Evolutionary conservation across 164 flowering plant species (phyloP), one percentile per base, ranked within the genome.

Genomic region (Warburgia ugandensis): DNA sequence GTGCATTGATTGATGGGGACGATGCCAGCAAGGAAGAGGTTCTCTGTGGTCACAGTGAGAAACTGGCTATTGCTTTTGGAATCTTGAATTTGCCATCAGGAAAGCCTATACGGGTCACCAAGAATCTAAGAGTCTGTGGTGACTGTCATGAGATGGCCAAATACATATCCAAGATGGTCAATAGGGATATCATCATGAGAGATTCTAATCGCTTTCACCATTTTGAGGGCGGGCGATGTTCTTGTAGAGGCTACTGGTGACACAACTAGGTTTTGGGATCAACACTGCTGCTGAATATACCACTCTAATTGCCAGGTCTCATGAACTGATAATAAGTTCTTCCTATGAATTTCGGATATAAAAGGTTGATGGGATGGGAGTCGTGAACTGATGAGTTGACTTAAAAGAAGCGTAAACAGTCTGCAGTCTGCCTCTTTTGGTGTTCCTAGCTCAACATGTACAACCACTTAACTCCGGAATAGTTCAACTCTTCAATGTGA

Each of bases 101-200:
- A 5, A 69, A 61, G 53, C 68, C 71, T 10, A 65, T 79, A 20
- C 58, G 84, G 46, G 76, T 83, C 11, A 68, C 77, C 26, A 77
- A 80, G 68, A 80, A 78, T 60, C 56, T 66, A 2, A 53, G 74
- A 52, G 70, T 76, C 8, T 83, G 90, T 36, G 62, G 81, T 19
- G 80, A 83, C 26, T 80, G 84, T 50, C 90, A 83, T 67, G 86
- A 80, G 60, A 71, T 72, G 69, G 86, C 77, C 30, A 80, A 76
- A 66, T 80, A 73, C 66, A 69, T 83, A 25, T 73, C 84, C 27
- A 77, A 66, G 68, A 57, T 30, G 26, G 16, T 41, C 19, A 44
- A 61, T 13, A 71, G 80, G 60, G 82, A 76, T 48, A 73, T 81
- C 48, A 48, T 78, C n/a, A 55, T 81, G 55, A 69, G 84, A 64